Conservation (phyloP, 73 alveolate genomes). For the Uronychia binucleata region DNA sequence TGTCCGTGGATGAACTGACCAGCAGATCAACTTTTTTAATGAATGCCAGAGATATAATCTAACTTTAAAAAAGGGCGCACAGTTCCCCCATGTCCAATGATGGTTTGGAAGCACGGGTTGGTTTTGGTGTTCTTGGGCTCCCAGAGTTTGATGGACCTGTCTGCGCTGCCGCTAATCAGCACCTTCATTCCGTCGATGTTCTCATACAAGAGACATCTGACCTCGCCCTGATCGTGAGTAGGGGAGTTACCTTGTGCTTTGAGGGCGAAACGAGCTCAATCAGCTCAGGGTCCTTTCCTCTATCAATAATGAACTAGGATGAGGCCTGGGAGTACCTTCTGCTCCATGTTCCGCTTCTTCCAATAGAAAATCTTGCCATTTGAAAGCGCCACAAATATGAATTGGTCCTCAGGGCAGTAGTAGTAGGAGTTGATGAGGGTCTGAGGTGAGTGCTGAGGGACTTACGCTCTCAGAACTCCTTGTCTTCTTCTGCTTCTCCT, state of each 20-base stretch:
- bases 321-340: conserved; percentile 1
- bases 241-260: conserved; percentile 27
- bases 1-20: conserved; percentile 80
- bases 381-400: conserved; percentile 54
- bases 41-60: conserved; percentile 72
- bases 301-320: conserved; percentile 19
- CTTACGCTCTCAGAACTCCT: conserved; percentile 56
- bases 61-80: not conserved
- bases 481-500: conserved; percentile 44
- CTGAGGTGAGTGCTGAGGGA: not conserved
- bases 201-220: conserved; percentile 59
- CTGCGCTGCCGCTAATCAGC: conserved; percentile 68
- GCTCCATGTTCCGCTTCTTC: conserved; percentile 61
- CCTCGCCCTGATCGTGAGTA: conserved; percentile 55
- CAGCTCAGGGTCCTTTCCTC: conserved; percentile 67
- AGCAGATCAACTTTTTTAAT: conserved; percentile 65
- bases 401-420: conserved; percentile 41
- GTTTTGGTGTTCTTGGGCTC: conserved; percentile 65
- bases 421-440: conserved; percentile 39
- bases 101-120: conserved; percentile 71
- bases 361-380: conserved; percentile 60
- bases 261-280: conserved; percentile 46
- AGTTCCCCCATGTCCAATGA: conserved; percentile 75
- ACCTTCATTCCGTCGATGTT: conserved; percentile 51
- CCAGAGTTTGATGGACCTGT: conserved; percentile 73